Percentiles rank a stretch among this genome's conserved stretches.
phyloP scores from a whole-genome alignment of 2,329 filamentous ascomycete genomes.

The Aureobasidium uvarum region DNA sequence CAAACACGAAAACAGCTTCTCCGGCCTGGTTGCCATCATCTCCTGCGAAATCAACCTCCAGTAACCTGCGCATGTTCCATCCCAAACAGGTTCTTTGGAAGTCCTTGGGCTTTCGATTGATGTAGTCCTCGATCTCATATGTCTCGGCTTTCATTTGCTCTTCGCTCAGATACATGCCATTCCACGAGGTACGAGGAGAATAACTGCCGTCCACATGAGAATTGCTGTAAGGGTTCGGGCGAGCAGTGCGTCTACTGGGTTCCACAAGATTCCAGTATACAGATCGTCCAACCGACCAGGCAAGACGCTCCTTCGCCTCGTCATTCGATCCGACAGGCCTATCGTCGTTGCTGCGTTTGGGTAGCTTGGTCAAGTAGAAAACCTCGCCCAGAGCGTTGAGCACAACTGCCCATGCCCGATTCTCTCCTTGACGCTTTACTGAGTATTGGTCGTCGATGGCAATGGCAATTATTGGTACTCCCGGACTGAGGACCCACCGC shows the following conservation, averaged over 20 bases:
- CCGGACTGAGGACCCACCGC: slow-evolving; percentile 86
- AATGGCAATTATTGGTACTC: slow-evolving; percentile 84
- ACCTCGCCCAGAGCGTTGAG: slow-evolving; percentile 91
- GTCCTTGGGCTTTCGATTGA: slow-evolving; percentile 69
- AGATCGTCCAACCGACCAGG: slow-evolving; percentile 77
- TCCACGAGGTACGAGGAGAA: slow-evolving; percentile 74
- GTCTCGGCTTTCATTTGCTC: slow-evolving; percentile 74
- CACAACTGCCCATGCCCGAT: slow-evolving; percentile 85
- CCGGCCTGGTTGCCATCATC: slow-evolving; percentile 75
- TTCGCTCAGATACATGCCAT: slow-evolving; percentile 67
- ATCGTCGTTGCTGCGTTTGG: slow-evolving; percentile 51
- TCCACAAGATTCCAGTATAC: slow-evolving; percentile 81
- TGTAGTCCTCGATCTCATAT: slow-evolving; percentile 73
- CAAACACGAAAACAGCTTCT: slow-evolving; percentile 72
- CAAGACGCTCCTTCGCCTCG: slow-evolving; percentile 59
- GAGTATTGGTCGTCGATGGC: slow-evolving; percentile 81
- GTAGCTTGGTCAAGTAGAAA: slow-evolving; percentile 75
- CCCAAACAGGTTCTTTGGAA: slow-evolving; percentile 75
- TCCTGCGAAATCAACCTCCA: slow-evolving; percentile 86
- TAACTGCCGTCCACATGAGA: slow-evolving; percentile 68
- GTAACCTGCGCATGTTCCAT: slow-evolving; percentile 86
- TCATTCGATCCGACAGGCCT: slow-evolving; percentile 38
- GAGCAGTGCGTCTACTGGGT: slow-evolving; percentile 67
- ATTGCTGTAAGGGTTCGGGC: slow-evolving; percentile 69
- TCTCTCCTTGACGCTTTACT: slow-evolving; percentile 63